Evolutionary conservation across 73 alveolate genomes (phyloP).

Genomic region (Tetrahymena elliotti): DNA sequence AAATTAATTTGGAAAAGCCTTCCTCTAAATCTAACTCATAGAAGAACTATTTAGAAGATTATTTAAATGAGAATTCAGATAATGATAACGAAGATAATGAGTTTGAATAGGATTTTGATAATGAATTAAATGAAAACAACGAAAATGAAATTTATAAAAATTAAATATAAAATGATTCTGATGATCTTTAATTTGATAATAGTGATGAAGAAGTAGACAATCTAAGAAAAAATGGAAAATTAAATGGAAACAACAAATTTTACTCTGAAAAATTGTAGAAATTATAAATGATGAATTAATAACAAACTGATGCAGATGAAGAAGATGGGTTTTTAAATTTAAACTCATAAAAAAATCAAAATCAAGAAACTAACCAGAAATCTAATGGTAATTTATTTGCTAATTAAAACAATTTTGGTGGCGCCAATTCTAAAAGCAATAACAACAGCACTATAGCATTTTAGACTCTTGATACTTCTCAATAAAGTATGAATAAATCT

Average conservation of each 20-base stretch:
- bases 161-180: not conserved
- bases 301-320: not conserved
- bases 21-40: not conserved
- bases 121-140: not conserved
- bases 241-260: not conserved
- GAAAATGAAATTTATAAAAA: slow-evolving; percentile 42
- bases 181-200: slow-evolving; percentile 35
- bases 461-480: not conserved
- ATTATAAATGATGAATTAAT: not conserved
- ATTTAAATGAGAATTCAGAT: not conserved
- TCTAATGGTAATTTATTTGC: not conserved
- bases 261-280: not conserved
- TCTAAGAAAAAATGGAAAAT: slow-evolving; percentile 4
- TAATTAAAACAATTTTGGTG: not conserved
- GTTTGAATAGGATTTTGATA: slow-evolving; percentile 17
- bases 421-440: not conserved
- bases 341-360: not conserved
- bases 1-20: not conserved
- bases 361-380: not conserved
- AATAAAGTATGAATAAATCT: not conserved
- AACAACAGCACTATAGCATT: not conserved
- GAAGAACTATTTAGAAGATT: not conserved
- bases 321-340: not conserved
- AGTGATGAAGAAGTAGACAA: slow-evolving; percentile 1
- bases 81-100: slow-evolving; percentile 4